Evolutionary conservation across 768 basidiomycete genomes (phyloP).

Genomic region (Pleurotus giganteus): DNA sequence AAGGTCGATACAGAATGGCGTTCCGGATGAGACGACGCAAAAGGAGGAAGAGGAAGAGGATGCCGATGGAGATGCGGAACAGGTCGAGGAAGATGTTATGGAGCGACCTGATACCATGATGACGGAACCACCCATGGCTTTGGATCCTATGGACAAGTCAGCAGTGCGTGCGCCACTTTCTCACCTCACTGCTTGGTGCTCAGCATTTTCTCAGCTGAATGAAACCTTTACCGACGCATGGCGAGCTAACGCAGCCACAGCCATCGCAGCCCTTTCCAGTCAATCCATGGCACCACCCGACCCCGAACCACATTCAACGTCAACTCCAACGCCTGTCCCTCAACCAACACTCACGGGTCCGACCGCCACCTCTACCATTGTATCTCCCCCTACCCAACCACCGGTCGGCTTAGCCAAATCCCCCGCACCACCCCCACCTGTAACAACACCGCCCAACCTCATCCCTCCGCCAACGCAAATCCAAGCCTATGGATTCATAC

Average conservation of each 20-base stretch:
- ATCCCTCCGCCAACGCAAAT: conserved; percentile 18
- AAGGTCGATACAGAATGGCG: conserved; percentile 54
- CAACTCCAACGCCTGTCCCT: conserved; percentile 7
- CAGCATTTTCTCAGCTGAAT: conserved; percentile 35
- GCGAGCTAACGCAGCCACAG: conserved; percentile 52
- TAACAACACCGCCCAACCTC: conserved; percentile 15
- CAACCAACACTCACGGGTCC: conserved; percentile 11
- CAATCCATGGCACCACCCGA: conserved; percentile 8
- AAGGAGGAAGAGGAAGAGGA: conserved; percentile 31
- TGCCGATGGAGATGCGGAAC: conserved; percentile 23
- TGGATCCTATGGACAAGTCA: background rate
- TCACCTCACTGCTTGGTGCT: background rate
- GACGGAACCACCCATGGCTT: background rate
- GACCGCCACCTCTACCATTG: conserved; percentile 9
- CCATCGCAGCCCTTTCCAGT: conserved; percentile 9
- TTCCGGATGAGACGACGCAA: conserved; percentile 37
- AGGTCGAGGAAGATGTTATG: conserved; percentile 15
- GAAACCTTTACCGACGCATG: conserved; percentile 62
- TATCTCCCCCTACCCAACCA: conserved; percentile 9
- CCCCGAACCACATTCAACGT: conserved; percentile 12
- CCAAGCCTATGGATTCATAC: conserved; percentile 14
- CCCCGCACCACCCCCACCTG: conserved; percentile 15
- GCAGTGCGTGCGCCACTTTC: conserved; percentile 13
- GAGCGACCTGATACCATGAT: conserved; percentile 7
- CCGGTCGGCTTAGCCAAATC: background rate